Conservation (phyloP, 371 early-diverging fungal genomes). For the Apophysomyces elegans region DNA sequence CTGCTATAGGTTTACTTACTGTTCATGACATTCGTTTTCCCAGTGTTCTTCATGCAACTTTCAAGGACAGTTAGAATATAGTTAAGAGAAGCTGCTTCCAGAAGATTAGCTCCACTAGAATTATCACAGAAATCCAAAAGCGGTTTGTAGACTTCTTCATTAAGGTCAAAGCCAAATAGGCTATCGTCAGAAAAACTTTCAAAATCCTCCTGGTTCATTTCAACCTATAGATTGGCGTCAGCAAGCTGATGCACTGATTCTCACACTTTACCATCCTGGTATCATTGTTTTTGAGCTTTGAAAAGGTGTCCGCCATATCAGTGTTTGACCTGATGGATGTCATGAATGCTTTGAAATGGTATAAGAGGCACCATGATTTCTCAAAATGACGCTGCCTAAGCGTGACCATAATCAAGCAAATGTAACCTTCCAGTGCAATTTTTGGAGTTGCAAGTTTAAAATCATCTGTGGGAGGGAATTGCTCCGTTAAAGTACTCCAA, state of each 20-base stretch:
- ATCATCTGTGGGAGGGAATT: background rate
- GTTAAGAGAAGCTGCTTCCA: constrained; percentile 47
- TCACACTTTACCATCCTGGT: constrained; percentile 37
- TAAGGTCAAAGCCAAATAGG: constrained; percentile 50
- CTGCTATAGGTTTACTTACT: constrained; percentile 21
- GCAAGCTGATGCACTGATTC: background rate
- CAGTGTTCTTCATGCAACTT: constrained; percentile 39
- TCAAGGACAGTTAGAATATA: constrained; percentile 41
- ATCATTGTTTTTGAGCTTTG: constrained; percentile 27
- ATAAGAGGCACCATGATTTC: constrained; percentile 47
- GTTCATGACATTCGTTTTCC: constrained; percentile 22
- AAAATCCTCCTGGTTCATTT: constrained; percentile 49
- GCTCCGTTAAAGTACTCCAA: constrained; percentile 34
- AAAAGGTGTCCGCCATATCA: background rate
- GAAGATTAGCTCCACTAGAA: constrained; percentile 37
- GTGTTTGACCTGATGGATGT: constrained; percentile 28
- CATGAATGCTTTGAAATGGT: constrained; percentile 46
- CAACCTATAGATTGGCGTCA: constrained; percentile 24
- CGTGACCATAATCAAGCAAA: constrained; percentile 51
- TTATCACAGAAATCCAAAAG: constrained; percentile 33
- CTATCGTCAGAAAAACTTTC: constrained; percentile 54
- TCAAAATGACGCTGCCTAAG: constrained; percentile 56
- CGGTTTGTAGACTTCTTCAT: constrained; percentile 48
- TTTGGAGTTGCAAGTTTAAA: constrained; percentile 32
- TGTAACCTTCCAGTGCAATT: constrained; percentile 53